These are phyloP conservation scores for Paramyrothecium sp. DNA, from an alignment of 2,329 filamentous ascomycete genomes.

Conservation along the genomic window DNA sequence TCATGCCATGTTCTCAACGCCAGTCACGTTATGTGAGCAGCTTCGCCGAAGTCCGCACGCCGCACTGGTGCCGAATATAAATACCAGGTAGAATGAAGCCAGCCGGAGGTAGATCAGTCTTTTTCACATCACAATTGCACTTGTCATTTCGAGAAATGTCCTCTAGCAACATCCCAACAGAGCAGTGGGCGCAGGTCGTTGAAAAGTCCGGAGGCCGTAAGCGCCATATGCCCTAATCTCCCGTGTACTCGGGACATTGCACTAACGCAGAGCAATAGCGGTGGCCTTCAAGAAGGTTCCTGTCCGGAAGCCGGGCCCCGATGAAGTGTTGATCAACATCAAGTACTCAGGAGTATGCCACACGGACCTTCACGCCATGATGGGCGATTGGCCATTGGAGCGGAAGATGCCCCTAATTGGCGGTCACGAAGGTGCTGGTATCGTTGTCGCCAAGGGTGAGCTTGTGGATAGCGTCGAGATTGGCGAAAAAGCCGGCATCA, in stretches of 20 bases:
- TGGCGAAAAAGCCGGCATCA: constrained; percentile 81
- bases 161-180: constrained; percentile 62
- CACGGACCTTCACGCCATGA: constrained; percentile 73
- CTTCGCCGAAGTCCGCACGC: too few relatives aligned
- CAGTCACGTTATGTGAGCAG: too few relatives aligned
- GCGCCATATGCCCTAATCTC: not conserved
- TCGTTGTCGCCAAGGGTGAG: constrained; percentile 74
- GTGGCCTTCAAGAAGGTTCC: constrained; percentile 74
- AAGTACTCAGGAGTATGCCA: constrained; percentile 88
- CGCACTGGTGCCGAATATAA: too few relatives aligned
- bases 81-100: too few relatives aligned
- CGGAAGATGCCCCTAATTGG: constrained; percentile 80
- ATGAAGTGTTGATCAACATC: constrained; percentile 85
- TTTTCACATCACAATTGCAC: too few relatives aligned
- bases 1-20: too few relatives aligned
- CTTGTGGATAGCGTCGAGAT: constrained; percentile 74
- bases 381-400: constrained; percentile 79
- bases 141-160: too few relatives aligned
- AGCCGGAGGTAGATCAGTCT: too few relatives aligned
- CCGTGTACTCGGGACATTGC: not conserved
- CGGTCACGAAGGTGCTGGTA: constrained; percentile 72
- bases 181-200: constrained; percentile 86
- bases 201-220: constrained; percentile 70
- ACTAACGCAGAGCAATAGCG: constrained; percentile 35
- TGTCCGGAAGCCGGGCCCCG: constrained; percentile 73